Base-by-base conservation (phyloP, 2,329 filamentous ascomycete genomes). In the Colletotrichum theobromicola region DNA sequence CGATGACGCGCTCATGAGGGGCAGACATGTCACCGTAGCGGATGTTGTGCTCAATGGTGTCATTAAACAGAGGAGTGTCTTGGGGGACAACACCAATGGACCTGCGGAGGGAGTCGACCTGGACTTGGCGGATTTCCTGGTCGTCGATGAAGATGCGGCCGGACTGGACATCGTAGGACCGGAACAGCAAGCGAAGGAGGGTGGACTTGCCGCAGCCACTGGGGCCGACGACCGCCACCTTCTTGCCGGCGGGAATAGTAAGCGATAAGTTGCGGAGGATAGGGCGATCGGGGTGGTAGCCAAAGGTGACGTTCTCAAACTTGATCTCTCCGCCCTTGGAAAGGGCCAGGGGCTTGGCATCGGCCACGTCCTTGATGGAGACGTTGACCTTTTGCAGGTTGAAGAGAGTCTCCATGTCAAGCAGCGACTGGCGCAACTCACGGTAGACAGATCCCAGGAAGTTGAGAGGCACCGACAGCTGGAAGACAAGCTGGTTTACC, bases 331-430 rank as follows among this genome's bases (percentile, higher is more conserved):
- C 97, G 18, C 96, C 95, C 77, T 90, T 91, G 57, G 89, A 88
- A 16, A 99, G 88, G 10, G 90, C 85, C 2, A 99, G 88, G 0
- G 94, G 89, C 80, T 93, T 92, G 1, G 96, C 95, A 79, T 94
- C 87, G 2, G 93, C 90, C 68, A 90, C 89, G 79, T 99, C 96
- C 79, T 91, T 93, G 81, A 99, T 94, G 46, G 90, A 92, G 15
- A 98, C 93, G 78, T 98, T 98, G 81, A 98, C 96, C 83, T 98
- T 98, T 84, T 99, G 97, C 35, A 99, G 89, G 83, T 95, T 98
- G 88, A 99, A 99, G 7, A 99, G 90, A 0, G 97, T 98, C 85
- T 98, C 97, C 97, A 99, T 99, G 82, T 99, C 97, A 37, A 99
- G 88, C 58, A 99, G 88, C 26, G 95, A 98, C 85, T 99, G 97